phyloP scores from a whole-genome alignment of 352 stramenopile species.

The Halophytophthora polymorphica region DNA sequence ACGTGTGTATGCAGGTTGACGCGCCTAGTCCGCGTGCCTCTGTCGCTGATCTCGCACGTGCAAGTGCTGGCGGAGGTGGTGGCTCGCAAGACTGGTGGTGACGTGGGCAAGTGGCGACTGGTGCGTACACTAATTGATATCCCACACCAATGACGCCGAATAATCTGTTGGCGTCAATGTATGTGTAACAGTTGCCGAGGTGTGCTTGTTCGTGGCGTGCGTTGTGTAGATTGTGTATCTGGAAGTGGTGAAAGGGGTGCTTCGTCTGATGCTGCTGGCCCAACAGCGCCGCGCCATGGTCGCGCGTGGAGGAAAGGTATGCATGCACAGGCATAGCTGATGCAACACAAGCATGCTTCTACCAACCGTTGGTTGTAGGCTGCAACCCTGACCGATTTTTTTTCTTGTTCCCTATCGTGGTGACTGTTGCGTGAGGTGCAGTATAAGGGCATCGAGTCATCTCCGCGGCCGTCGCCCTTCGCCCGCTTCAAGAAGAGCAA shows the following conservation, averaged over 20 bases:
- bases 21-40: conserved; percentile 54
- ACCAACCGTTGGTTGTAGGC: no score
- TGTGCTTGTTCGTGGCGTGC: background rate
- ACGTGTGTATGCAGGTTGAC: conserved; percentile 35
- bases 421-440: conserved; percentile 9
- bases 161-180: background rate
- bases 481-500: conserved; percentile 51
- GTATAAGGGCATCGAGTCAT: conserved; percentile 57
- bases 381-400: background rate
- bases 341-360: no score
- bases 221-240: conserved; percentile 77
- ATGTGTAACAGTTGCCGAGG: background rate
- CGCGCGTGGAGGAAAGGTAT: conserved; percentile 53
- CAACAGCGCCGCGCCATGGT: conserved; percentile 61
- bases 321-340: no score
- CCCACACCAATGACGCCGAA: no score
- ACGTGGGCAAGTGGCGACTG: conserved; percentile 69
- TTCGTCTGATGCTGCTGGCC: conserved; percentile 61
- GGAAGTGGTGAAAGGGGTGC: conserved; percentile 68
- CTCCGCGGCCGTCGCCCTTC: conserved; percentile 45
- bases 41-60: conserved; percentile 76
- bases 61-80: conserved; percentile 81
- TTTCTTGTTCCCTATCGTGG: background rate
- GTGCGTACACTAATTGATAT: no score
- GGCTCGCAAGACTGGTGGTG: conserved; percentile 60